Conservation (phyloP, 108 stramenopile species). For the Cyclotella distinguenda region DNA sequence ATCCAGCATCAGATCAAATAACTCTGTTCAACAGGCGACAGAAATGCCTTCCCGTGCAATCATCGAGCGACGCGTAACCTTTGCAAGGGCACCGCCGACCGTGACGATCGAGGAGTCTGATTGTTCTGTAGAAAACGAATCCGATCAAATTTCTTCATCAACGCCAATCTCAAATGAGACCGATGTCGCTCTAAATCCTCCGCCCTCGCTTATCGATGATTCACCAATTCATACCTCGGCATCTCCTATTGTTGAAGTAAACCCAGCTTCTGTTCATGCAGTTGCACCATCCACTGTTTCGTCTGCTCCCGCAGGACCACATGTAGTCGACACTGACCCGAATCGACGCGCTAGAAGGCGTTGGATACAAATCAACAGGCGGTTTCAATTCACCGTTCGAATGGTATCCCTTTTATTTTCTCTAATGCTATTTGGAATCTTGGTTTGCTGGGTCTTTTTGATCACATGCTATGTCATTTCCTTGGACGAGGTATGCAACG, state of each 20-base stretch:
- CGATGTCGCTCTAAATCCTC: background rate
- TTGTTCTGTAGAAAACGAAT: background rate
- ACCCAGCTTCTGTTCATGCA: background rate
- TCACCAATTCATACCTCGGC: background rate
- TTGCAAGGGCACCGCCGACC: background rate
- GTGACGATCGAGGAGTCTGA: background rate
- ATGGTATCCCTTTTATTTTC: constrained; percentile 63
- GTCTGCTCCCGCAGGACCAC: background rate
- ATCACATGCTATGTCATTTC: constrained; percentile 66
- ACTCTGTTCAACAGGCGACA: background rate
- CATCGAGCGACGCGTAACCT: background rate
- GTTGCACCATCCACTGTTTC: constrained; percentile 7
- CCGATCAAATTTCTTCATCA: too few relatives aligned
- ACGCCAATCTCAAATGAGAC: background rate
- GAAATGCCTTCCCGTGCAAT: background rate
- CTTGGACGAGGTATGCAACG: constrained; percentile 40
- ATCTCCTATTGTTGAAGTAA: background rate
- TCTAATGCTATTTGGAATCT: constrained; percentile 52
- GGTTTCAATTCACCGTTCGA: constrained; percentile 58
- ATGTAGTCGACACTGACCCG: constrained; percentile 35
- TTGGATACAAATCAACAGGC: constrained; percentile 67
- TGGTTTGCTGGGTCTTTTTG: constrained; percentile 72
- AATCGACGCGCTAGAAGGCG: constrained; percentile 50
- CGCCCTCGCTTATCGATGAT: background rate
- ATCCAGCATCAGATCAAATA: background rate